Evolutionary conservation across 306 rosid genomes (phyloP).

Genomic region (Prunus kanzakura): DNA sequence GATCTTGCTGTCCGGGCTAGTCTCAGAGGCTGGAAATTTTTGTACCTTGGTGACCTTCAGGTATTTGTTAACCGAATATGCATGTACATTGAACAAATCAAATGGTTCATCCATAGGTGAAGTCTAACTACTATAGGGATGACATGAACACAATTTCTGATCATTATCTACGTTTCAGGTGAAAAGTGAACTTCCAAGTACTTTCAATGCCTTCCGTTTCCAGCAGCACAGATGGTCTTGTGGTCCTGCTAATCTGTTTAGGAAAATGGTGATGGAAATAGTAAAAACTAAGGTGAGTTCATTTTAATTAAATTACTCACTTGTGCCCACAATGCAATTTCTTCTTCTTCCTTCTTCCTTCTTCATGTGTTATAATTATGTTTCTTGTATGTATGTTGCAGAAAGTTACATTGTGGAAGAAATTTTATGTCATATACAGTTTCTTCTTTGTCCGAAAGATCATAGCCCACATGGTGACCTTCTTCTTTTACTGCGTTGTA

Average conservation of each 20-base stretch:
- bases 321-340: not conserved
- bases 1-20: slow-evolving; percentile 98
- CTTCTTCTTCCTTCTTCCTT: not conserved
- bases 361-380: slow-evolving; percentile 3
- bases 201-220: slow-evolving; percentile 94
- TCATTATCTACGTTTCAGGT: slow-evolving; percentile 38
- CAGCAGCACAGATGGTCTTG: slow-evolving; percentile 99
- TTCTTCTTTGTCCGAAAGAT: slow-evolving; percentile 95
- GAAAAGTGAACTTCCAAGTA: slow-evolving; percentile 97
- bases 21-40: slow-evolving; percentile 95
- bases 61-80: slow-evolving; percentile 28
- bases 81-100: not conserved
- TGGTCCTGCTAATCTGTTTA: slow-evolving; percentile 95
- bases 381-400: slow-evolving; percentile 29
- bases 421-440: slow-evolving; percentile 89
- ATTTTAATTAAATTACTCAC: not conserved
- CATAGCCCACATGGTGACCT: slow-evolving; percentile 94
- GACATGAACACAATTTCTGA: not conserved
- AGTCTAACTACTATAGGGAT: too few species aligned
- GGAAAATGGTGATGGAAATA: slow-evolving; percentile 97
- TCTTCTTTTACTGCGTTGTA: slow-evolving; percentile 88
- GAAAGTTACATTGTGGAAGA: slow-evolving; percentile 93
- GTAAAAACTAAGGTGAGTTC: slow-evolving; percentile 67
- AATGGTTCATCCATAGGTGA: not conserved
- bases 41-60: slow-evolving; percentile 97